Evolutionary conservation across 345 rosid genomes (phyloP), one percentile per base, ranked within the genome.

Genomic region (Euphorbia tirucalli): DNA sequence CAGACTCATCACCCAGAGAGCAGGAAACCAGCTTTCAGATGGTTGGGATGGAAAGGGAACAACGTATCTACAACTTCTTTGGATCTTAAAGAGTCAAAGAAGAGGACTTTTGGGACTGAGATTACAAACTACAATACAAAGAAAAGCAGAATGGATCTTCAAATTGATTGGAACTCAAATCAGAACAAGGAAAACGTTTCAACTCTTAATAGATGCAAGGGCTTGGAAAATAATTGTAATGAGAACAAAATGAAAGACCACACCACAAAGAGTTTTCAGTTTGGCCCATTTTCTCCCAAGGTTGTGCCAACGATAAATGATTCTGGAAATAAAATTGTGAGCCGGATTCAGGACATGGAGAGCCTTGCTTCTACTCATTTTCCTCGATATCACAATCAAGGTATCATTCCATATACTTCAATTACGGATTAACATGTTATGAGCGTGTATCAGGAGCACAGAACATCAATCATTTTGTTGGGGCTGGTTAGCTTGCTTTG

Each of bases 1-100:
- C 84, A 93, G 98, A 87, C 85, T 58, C 92, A 83, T 73, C 87
- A 84, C 72, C 88, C 95, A 8, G 88, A 81, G 66, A 90, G 79
- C 56, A 87, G 85, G 81, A 90, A 77, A 73, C 84, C 96, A 3
- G 96, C 96, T 50, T 93, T 84, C 70, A 89, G 86, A 82, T 93
- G 98, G 98, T 60, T 87, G 71, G 98, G 92, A 72, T 78, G 83
- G 85, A 76, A 70, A 65, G 83, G 83, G 63, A 79, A 73, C 61
- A 68, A 48, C 60, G 75, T 11, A 37, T 58, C 71, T 65, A 65
- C 68, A 4, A 31, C 68, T 72, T 48, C 69, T 68, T 71, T 78
- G 75, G 77, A 65, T 54, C 70, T 65, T 61, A 79, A 46, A 3
- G 83, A 85, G 78, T 44, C 86, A 56, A 88, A 78, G 74, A 93